Evolutionary conservation across 2,329 filamentous ascomycete species (phyloP).

Genomic region (Ophiocordyceps camponoti-floridani): DNA sequence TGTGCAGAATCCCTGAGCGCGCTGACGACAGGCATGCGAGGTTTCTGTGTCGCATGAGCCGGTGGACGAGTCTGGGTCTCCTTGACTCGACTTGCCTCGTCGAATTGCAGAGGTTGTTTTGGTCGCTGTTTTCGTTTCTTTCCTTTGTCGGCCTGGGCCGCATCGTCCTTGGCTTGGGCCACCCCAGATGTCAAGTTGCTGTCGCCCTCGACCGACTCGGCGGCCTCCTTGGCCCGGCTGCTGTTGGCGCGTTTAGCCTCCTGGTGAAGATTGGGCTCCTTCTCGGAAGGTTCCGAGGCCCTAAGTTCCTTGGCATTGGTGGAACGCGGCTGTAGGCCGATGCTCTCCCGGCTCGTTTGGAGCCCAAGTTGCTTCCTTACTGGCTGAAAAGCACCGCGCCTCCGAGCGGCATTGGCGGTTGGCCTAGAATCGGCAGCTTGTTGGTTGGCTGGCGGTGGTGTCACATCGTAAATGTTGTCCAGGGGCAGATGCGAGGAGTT

Average conservation of each 20-base stretch:
- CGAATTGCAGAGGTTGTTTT: constrained; percentile 15
- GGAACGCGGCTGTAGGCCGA: not conserved
- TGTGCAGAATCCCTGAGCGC: constrained; percentile 4
- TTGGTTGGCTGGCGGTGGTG: constrained; percentile 1
- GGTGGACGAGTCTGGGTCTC: constrained; percentile 1
- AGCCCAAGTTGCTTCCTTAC: not conserved
- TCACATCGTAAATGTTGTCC: constrained; percentile 11
- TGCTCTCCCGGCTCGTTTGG: not conserved
- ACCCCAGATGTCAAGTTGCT: not conserved
- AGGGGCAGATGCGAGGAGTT: constrained; percentile 7
- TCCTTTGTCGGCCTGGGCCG: not conserved
- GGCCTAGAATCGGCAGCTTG: not conserved
- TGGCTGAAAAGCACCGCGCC: not conserved
- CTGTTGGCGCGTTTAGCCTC: not conserved
- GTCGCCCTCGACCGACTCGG: too few species aligned
- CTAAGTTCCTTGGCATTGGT: not conserved
- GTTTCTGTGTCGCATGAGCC: constrained; percentile 1
- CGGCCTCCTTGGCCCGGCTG: not conserved
- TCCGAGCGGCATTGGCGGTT: not conserved
- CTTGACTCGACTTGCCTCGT: constrained; percentile 12
- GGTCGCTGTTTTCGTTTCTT: constrained; percentile 14
- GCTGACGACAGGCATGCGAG: constrained; percentile 3
- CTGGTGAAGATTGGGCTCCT: not conserved
- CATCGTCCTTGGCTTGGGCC: not conserved
- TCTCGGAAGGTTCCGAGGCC: not conserved